A percentile compares a stretch with the other conserved stretches of the same genome.
phyloP scores from a whole-genome alignment of 129 eudicot species.

The Heracleum sosnowskyi region DNA sequence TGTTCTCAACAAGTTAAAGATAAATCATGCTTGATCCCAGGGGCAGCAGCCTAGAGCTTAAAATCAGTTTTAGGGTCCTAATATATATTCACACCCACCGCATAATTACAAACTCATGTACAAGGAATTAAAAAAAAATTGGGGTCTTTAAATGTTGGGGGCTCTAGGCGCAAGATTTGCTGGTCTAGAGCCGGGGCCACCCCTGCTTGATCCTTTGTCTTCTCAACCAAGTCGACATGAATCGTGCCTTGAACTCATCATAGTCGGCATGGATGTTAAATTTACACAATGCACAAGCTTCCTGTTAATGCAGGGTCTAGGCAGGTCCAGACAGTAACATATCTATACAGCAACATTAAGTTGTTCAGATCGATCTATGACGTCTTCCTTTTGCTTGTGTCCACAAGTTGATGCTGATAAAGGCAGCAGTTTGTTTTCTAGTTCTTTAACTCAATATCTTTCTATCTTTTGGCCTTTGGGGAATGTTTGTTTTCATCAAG shows the following conservation, averaged over 20 bases:
- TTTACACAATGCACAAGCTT: neutral
- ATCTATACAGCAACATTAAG: neutral
- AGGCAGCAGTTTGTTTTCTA: conserved; percentile 11
- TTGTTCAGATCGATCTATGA: conserved; percentile 4
- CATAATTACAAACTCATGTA: too few relatives aligned
- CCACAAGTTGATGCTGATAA: conserved; percentile 3
- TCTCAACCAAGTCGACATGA: neutral
- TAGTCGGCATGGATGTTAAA: neutral
- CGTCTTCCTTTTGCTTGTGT: conserved; percentile 19
- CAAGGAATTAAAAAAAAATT: too few relatives aligned
- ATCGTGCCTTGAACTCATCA: neutral
- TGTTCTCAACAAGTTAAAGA: too few relatives aligned
- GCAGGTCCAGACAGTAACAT: neutral
- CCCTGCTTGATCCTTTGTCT: neutral
- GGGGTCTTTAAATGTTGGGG: too few relatives aligned
- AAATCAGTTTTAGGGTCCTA: too few relatives aligned
- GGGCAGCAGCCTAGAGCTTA: too few relatives aligned
- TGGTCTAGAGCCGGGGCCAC: too few relatives aligned
- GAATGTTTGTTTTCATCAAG: neutral
- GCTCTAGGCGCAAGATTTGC: too few relatives aligned
- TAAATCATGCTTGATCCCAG: too few relatives aligned
- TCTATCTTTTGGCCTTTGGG: neutral
- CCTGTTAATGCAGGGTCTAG: neutral
- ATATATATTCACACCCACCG: too few relatives aligned
- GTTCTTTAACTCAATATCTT: neutral